These are phyloP conservation scores for Ustilago nuda DNA, from an alignment of 1,284 basidiomycete species.

Conservation along the genomic window DNA sequence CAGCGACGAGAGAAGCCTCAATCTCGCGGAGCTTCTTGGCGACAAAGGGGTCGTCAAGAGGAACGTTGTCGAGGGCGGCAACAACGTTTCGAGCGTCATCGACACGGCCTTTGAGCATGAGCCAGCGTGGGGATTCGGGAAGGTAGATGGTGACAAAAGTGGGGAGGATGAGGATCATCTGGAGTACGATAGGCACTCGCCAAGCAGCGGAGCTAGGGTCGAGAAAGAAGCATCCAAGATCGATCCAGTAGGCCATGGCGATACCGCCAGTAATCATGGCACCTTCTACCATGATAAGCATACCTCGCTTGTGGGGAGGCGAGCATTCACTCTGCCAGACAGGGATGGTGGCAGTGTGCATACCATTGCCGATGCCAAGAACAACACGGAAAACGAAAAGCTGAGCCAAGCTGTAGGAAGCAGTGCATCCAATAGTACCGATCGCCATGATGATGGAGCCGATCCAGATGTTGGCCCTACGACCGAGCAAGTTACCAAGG, in stretches of 20 bases:
- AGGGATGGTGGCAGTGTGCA: constrained; percentile 68
- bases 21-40: constrained; percentile 61
- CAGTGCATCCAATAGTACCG: constrained; percentile 57
- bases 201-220: constrained; percentile 55
- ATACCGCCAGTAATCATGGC: constrained; percentile 64
- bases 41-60: constrained; percentile 54
- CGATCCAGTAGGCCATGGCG: constrained; percentile 65
- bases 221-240: constrained; percentile 64
- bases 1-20: constrained; percentile 47
- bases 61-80: constrained; percentile 59
- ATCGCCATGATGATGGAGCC: constrained; percentile 62
- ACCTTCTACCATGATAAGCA: constrained; percentile 68
- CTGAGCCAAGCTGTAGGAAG: constrained; percentile 54
- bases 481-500: constrained; percentile 63
- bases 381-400: constrained; percentile 65
- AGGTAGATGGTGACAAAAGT: constrained; percentile 67
- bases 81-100: constrained; percentile 60
- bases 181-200: constrained; percentile 65
- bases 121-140: constrained; percentile 67
- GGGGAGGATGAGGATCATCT: constrained; percentile 66
- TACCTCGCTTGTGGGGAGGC: constrained; percentile 65
- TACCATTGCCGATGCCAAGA: constrained; percentile 66
- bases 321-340: constrained; percentile 67
- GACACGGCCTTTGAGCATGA: constrained; percentile 59
- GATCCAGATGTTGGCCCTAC: constrained; percentile 65